Conservation (phyloP, 192 early-diverging fungal genomes). For the Rhizophlyctis rosea region DNA sequence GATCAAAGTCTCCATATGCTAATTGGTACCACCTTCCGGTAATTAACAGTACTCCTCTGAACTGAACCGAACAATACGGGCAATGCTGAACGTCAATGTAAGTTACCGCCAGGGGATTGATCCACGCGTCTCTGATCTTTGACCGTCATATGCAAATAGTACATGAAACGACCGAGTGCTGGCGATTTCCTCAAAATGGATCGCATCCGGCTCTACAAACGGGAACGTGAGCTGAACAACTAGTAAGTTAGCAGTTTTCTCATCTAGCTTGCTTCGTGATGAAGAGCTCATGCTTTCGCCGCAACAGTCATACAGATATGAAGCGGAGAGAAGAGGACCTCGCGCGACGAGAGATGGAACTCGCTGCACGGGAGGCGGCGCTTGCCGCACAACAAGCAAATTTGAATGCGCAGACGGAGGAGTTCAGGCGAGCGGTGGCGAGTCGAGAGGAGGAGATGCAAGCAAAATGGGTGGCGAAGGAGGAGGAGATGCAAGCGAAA, state of each 20-base stretch:
- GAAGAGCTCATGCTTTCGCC: neutral
- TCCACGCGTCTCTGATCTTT: too few relatives aligned
- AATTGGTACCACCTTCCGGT: neutral
- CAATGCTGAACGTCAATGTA: constrained; percentile 61
- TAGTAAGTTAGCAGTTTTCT: neutral
- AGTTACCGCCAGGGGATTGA: constrained; percentile 9
- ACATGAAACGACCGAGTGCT: constrained; percentile 9
- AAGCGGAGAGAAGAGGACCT: constrained; percentile 30
- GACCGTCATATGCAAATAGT: constrained; percentile 13
- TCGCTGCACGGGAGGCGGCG: constrained; percentile 19
- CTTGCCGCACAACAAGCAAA: neutral
- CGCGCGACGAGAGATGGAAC: constrained; percentile 16
- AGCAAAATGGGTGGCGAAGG: constrained; percentile 1
- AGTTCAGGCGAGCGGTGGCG: constrained; percentile 1
- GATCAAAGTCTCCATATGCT: neutral
- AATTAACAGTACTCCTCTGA: constrained; percentile 39
- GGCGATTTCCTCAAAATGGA: constrained; percentile 8
- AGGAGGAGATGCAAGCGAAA: constrained; percentile 2
- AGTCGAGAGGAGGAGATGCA: neutral
- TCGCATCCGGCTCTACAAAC: neutral
- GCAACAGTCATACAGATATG: constrained; percentile 9
- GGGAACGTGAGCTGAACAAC: neutral
- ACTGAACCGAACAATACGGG: constrained; percentile 38
- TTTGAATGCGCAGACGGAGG: constrained; percentile 23
- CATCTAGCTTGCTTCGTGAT: neutral